These are phyloP conservation scores for Phytopythium montanum DNA, from an alignment of 352 stramenopile genomes.

Conservation along the genomic window DNA sequence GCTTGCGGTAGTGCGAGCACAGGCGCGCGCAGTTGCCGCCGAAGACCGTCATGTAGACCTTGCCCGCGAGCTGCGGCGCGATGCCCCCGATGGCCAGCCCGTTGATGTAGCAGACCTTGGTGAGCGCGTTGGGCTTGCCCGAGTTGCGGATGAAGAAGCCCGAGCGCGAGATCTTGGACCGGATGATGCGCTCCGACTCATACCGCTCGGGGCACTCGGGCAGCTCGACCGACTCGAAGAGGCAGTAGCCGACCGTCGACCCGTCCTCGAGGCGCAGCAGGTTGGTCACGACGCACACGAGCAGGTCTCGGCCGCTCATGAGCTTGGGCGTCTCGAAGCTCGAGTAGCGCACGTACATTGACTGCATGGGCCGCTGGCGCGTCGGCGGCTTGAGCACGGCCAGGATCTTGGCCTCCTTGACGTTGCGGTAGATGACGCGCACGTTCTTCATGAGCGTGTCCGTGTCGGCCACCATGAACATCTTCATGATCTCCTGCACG, in stretches of 20 bases:
- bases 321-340: slow-evolving; percentile 34
- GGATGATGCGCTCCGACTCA: slow-evolving; percentile 24
- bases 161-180: slow-evolving; percentile 36
- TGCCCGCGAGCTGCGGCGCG: slow-evolving; percentile 19
- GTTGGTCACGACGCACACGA: slow-evolving; percentile 28
- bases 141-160: slow-evolving; percentile 44
- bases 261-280: slow-evolving; percentile 14
- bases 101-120: slow-evolving; percentile 52
- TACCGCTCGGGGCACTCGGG: slow-evolving; percentile 26
- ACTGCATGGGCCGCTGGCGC: slow-evolving; percentile 20
- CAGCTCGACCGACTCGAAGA: slow-evolving; percentile 50
- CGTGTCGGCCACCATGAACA: slow-evolving; percentile 40
- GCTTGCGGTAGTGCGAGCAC: slow-evolving; percentile 37
- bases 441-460: slow-evolving; percentile 42
- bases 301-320: slow-evolving; percentile 35
- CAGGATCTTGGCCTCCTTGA: slow-evolving; percentile 45
- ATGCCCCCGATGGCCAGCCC: slow-evolving; percentile 23
- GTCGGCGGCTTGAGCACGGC: slow-evolving; percentile 27
- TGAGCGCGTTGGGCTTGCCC: slow-evolving; percentile 22
- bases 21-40: slow-evolving; percentile 35
- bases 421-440: slow-evolving; percentile 43
- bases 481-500: slow-evolving; percentile 38
- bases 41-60: slow-evolving; percentile 38
- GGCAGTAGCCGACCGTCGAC: slow-evolving; percentile 54
- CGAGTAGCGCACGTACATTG: slow-evolving; percentile 30